phyloP scores from a whole-genome alignment of 495 filamentous ascomycete species.

The Trypethelium eluteriae region DNA sequence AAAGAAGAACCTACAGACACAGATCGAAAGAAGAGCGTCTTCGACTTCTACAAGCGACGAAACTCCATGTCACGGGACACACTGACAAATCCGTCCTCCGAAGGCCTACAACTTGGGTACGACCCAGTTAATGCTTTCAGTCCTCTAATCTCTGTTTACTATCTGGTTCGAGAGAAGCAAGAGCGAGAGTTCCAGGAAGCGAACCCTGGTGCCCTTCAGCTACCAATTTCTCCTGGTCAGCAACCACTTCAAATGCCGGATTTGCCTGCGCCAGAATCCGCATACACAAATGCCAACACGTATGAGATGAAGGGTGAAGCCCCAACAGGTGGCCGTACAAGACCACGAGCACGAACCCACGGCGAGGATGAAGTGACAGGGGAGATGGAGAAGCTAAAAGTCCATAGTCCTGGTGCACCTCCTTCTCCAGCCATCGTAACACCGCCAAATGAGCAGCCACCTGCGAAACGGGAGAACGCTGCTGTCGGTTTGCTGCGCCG shows the following conservation, averaged over 20 bases:
- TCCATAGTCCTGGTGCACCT: slow-evolving; percentile 47
- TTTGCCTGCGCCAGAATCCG: slow-evolving; percentile 73
- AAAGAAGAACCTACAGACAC: slow-evolving; percentile 49
- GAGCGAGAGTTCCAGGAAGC: slow-evolving; percentile 65
- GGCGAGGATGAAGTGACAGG: slow-evolving; percentile 88
- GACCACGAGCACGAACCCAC: slow-evolving; percentile 84
- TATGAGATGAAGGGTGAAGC: slow-evolving; percentile 81
- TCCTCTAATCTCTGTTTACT: slow-evolving; percentile 89
- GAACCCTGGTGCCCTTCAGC: slow-evolving; percentile 53
- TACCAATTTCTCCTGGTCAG: slow-evolving; percentile 50
- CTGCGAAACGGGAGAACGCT: slow-evolving; percentile 75
- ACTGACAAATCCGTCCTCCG: slow-evolving; percentile 73
- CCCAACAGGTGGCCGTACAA: slow-evolving; percentile 65
- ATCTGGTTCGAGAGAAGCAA: slow-evolving; percentile 88
- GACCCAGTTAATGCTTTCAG: slow-evolving; percentile 93
- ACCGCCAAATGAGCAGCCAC: slow-evolving; percentile 51
- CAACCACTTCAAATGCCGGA: slow-evolving; percentile 61
- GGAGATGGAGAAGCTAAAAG: slow-evolving; percentile 62
- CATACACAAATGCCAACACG: slow-evolving; percentile 74
- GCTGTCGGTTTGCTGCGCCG: slow-evolving; percentile 79
- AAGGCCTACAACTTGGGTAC: slow-evolving; percentile 70
- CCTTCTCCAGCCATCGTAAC: slow-evolving; percentile 49
- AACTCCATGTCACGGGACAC: slow-evolving; percentile 87
- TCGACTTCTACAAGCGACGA: slow-evolving; percentile 94
- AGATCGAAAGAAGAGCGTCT: slow-evolving; percentile 80